Percentiles rank a stretch among this genome's conserved stretches.
phyloP scores from a whole-genome alignment of 2,329 filamentous ascomycete species.

The Xylaria sp. region DNA sequence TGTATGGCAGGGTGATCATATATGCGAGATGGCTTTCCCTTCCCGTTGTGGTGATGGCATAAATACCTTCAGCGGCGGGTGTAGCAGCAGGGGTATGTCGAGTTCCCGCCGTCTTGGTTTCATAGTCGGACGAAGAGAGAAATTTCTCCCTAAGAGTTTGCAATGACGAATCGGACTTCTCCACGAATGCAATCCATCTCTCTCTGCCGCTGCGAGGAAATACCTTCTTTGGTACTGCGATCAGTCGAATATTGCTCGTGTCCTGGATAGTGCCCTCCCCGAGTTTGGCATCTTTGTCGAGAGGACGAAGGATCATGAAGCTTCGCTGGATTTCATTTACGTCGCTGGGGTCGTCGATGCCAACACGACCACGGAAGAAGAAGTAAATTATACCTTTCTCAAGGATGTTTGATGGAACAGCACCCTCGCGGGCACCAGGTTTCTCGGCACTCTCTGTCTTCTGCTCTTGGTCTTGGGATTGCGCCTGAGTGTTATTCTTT shows the following conservation, averaged over 20 bases:
- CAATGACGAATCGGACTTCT: constrained; percentile 74
- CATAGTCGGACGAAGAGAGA: constrained; percentile 72
- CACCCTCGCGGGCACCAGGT: constrained; percentile 47
- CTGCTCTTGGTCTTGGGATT: constrained; percentile 56
- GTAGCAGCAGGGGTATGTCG: constrained; percentile 75
- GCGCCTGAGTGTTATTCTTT: constrained; percentile 49
- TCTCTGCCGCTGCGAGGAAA: constrained; percentile 76
- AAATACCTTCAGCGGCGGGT: constrained; percentile 86
- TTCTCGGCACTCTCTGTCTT: constrained; percentile 44
- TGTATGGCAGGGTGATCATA: constrained; percentile 76
- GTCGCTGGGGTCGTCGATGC: constrained; percentile 73
- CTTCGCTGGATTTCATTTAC: constrained; percentile 79
- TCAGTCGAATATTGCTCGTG: constrained; percentile 72
- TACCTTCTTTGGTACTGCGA: constrained; percentile 86
- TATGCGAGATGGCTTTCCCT: constrained; percentile 82
- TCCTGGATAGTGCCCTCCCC: constrained; percentile 61
- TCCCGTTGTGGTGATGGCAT: constrained; percentile 78
- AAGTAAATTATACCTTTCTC: constrained; percentile 94
- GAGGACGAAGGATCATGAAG: constrained; percentile 81
- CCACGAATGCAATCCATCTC: constrained; percentile 83
- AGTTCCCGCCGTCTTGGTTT: constrained; percentile 78
- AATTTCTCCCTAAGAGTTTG: constrained; percentile 78
- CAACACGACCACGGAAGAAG: constrained; percentile 83
- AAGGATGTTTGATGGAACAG: constrained; percentile 66
- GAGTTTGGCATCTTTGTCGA: constrained; percentile 75